Evolutionary conservation across 2,329 filamentous ascomycete species (phyloP).

Genomic region (Pseudogymnoascus sp.): DNA sequence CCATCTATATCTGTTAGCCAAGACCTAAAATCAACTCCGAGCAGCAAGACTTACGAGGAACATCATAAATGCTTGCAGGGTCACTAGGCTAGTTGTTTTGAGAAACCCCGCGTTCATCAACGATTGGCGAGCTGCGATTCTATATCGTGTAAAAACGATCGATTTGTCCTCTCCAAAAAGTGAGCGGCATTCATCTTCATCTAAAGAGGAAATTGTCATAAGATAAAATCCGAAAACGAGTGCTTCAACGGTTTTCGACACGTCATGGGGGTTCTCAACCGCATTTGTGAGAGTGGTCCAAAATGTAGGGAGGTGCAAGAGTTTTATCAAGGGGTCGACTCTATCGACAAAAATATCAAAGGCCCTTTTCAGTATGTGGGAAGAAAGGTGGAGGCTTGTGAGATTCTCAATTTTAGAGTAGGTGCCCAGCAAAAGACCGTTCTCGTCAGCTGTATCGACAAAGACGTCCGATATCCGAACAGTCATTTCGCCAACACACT

Average conservation of each 20-base stretch:
- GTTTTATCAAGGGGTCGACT: slow-evolving; percentile 57
- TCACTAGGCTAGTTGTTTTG: slow-evolving; percentile 11
- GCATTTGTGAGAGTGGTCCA: slow-evolving; percentile 6
- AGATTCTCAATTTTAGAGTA: slow-evolving; percentile 1
- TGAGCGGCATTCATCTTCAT: slow-evolving; percentile 11
- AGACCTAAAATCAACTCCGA: neutral
- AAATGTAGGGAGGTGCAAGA: slow-evolving; percentile 52
- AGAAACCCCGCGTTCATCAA: slow-evolving; percentile 15
- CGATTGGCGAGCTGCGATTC: slow-evolving; percentile 11
- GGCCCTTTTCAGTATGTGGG: slow-evolving; percentile 31
- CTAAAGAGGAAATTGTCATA: slow-evolving; percentile 7
- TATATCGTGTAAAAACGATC: slow-evolving; percentile 10
- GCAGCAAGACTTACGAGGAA: slow-evolving; percentile 12
- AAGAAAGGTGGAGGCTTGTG: slow-evolving; percentile 8
- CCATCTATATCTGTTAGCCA: slow-evolving; percentile 9
- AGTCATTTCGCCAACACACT: slow-evolving; percentile 12
- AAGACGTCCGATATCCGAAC: slow-evolving; percentile 1
- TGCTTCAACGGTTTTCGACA: slow-evolving; percentile 12
- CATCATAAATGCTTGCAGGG: slow-evolving; percentile 13
- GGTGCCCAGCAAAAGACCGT: slow-evolving; percentile 11
- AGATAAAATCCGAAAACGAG: slow-evolving; percentile 14
- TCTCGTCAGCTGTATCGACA: slow-evolving; percentile 11
- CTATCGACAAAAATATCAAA: slow-evolving; percentile 63
- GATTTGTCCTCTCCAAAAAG: slow-evolving; percentile 12
- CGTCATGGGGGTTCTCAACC: slow-evolving; percentile 1